These are phyloP conservation scores for Phyllostachys edulis DNA, from an alignment of 176 grass and related monocot genomes.

Conservation along the genomic window DNA sequence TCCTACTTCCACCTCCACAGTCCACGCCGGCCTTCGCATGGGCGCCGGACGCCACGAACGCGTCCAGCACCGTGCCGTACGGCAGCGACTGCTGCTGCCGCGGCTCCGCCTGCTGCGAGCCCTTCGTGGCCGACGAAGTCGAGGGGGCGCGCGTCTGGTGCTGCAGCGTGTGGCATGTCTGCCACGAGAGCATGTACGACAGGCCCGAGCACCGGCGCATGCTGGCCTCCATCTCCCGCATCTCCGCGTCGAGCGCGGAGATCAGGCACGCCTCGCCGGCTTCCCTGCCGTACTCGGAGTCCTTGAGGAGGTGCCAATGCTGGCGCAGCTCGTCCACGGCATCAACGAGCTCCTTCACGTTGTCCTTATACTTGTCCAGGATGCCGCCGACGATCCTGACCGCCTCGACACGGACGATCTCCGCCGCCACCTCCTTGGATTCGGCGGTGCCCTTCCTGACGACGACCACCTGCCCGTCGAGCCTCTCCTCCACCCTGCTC, in stretches of 20 bases:
- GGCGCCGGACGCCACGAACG: not conserved
- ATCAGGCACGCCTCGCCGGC: not conserved
- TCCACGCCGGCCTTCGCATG: not conserved
- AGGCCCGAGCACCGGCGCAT: not conserved
- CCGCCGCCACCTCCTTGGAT: not conserved
- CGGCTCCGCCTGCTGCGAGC: not conserved
- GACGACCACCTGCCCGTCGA: not conserved
- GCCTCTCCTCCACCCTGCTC: rapidly evolving
- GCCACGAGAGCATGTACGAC: not conserved
- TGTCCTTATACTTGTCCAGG: not conserved
- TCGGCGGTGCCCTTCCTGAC: not conserved
- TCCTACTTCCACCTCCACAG: not conserved
- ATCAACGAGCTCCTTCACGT: not conserved
- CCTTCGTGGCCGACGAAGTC: not conserved
- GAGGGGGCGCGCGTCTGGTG: not conserved
- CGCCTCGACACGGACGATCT: not conserved
- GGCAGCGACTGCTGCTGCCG: too few species aligned
- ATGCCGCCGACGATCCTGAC: not conserved
- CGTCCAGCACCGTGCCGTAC: not conserved
- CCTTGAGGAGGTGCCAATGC: not conserved
- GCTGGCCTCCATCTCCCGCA: not conserved
- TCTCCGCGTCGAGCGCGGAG: not conserved
- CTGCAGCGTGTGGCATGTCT: not conserved
- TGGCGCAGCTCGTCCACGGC: not conserved
- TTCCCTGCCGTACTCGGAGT: not conserved